Evolutionary conservation across 1,284 basidiomycete genomes (phyloP), one percentile per base, ranked within the genome.

Genomic region (Schizophyllum amplum): DNA sequence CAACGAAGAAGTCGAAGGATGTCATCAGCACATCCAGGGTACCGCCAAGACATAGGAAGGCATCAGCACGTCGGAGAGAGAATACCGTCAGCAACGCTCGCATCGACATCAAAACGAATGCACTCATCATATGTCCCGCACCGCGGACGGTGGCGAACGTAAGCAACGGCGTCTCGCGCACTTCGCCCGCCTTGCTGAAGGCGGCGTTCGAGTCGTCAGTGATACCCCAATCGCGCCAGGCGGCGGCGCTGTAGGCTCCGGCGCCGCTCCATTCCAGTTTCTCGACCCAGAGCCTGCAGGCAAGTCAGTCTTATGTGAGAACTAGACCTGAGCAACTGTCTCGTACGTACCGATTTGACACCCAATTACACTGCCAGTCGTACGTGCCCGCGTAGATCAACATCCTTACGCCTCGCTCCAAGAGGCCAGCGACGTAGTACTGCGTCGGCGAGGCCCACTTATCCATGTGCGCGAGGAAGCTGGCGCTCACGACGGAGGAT

Each of bases 361-460:
- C 75, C 82, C 86, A 88, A 67, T 90, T 90, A 69, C 87, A 91
- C 66, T 87, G 83, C 80, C 83, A 89, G 67, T 90, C 88, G 62
- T 83, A 86, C 33, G 85, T 87, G n/a, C 88, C 87, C 4, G 84
- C 84, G 62, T 90, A 90, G 59, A 91, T 84, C 53, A 93, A 74
- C 24, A 91, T 72, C 21, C 82, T 76, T 47, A 93, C 69, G 4
- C 84, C 86, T 25, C 88, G 78, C 65, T 92, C 88, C 23, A 94
- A 76, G 25, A 93, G 77, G 4, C 76, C 80, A 0, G 84, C 74
- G 55, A 92, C 82, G 69, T 92, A 87, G 68, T 79, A 69, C 62
- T 83, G 80, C 4, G 83, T 81, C 26, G 81, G 82, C 15, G 73
- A 70, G 11, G 70, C 74, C 72, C 75, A 84, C 66, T 84, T 84